A percentile compares a stretch with the other conserved stretches of the same genome.
Evolutionary conservation across 2,329 filamentous ascomycete species (phyloP).

Genomic region (Chalaropsis thielavioides): DNA sequence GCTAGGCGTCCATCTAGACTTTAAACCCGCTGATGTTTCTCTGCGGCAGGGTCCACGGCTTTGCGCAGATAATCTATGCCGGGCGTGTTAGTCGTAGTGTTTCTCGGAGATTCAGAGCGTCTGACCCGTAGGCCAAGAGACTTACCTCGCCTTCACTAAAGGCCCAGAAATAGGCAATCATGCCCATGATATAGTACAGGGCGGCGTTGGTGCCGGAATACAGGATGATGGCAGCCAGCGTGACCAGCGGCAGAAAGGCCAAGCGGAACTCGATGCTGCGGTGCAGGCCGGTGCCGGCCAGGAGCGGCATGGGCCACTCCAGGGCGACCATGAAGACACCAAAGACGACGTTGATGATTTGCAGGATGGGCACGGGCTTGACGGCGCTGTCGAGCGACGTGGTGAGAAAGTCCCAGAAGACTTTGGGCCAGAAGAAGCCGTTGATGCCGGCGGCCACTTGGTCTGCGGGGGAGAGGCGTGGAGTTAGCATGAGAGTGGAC

Average conservation of each 20-base stretch:
- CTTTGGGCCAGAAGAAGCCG: slow-evolving; percentile 95
- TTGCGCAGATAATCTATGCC: slow-evolving; percentile 47
- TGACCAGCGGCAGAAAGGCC: slow-evolving; percentile 64
- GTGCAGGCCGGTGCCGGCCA: slow-evolving; percentile 68
- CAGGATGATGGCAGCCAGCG: slow-evolving; percentile 58
- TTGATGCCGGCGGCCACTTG: slow-evolving; percentile 73
- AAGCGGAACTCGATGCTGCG: slow-evolving; percentile 77
- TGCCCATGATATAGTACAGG: slow-evolving; percentile 77
- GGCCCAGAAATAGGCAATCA: slow-evolving; percentile 87
- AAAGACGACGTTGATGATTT: slow-evolving; percentile 77
- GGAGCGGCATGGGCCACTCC: slow-evolving; percentile 73
- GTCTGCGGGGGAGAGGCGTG: slow-evolving; percentile 38
- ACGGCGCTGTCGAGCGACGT: slow-evolving; percentile 77
- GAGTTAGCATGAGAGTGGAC: neutral
- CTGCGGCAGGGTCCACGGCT: slow-evolving; percentile 52
- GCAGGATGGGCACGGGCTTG: slow-evolving; percentile 73
- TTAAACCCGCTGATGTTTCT: slow-evolving; percentile 31
- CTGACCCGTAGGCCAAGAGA: no score
- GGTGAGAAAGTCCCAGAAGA: slow-evolving; percentile 95
- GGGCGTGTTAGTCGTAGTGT: no score
- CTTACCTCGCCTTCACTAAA: slow-evolving; percentile 89
- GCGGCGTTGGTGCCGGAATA: slow-evolving; percentile 91
- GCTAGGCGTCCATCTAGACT: neutral
- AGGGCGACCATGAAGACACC: slow-evolving; percentile 66
- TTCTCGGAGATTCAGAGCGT: no score